A percentile compares a stretch with the other conserved stretches of the same genome.
Evolutionary conservation across 768 basidiomycete genomes (phyloP).

Genomic region (Hericium rajendrae): DNA sequence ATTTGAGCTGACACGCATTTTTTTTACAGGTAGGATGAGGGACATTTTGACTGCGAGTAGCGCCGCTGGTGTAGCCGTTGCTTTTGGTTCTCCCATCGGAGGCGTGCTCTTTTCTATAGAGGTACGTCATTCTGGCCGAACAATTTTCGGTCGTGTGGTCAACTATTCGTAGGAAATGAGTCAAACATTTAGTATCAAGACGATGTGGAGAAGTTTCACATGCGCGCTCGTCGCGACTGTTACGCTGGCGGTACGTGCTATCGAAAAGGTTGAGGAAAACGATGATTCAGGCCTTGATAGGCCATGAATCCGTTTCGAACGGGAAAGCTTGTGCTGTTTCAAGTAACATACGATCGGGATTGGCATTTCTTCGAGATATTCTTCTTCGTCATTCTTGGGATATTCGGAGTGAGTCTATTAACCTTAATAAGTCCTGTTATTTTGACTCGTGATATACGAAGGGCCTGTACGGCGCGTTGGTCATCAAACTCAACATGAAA

Average conservation of each 20-base stretch:
- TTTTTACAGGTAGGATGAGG: constrained; percentile 56
- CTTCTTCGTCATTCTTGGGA: constrained; percentile 88
- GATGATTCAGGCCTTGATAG: constrained; percentile 26
- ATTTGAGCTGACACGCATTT: constrained; percentile 12
- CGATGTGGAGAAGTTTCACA: constrained; percentile 98
- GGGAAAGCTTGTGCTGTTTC: constrained; percentile 95
- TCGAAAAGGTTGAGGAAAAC: not conserved
- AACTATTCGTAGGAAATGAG: constrained; percentile 82
- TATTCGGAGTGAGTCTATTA: constrained; percentile 71
- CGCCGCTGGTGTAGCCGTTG: constrained; percentile 96
- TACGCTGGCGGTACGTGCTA: constrained; percentile 72
- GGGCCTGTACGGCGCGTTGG: constrained; percentile 96
- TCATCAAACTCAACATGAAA: constrained; percentile 95
- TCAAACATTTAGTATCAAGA: constrained; percentile 91
- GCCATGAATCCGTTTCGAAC: constrained; percentile 98
- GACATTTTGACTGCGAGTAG: constrained; percentile 93
- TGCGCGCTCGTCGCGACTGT: constrained; percentile 96
- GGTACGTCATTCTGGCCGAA: constrained; percentile 31
- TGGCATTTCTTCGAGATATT: constrained; percentile 99
- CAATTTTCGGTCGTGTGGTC: not conserved
- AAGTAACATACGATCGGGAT: constrained; percentile 92
- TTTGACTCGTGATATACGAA: not conserved
- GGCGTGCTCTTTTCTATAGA: constrained; percentile 98
- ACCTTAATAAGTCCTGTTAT: not conserved
- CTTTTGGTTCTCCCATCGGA: constrained; percentile 96